Base-by-base conservation (phyloP, 148 eudicot species). In the Persicaria tinctoria region DNA sequence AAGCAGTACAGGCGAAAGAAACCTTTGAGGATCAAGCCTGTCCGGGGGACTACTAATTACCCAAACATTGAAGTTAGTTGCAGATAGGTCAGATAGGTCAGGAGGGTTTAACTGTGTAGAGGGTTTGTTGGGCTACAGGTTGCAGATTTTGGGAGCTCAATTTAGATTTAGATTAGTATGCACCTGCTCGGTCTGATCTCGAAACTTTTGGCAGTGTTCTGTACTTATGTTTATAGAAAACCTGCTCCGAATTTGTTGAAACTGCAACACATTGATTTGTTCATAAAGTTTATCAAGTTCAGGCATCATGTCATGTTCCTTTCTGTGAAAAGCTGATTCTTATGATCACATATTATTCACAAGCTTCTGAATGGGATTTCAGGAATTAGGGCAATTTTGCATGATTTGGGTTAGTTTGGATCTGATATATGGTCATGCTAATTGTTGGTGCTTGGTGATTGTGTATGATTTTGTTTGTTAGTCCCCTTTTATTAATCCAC, bases 1-100 rank as follows among this genome's bases (percentile, higher is more conserved):
- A 86, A 77, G 77, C 86, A 68, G 79, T 91, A 91, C 77, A 83
- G 75, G 68, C 81, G 97, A 75, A 86, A 85, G 82, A 86, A 75
- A 66, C 72, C 80, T 63, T 63, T 57, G 48, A 78, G 83, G 79
- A 78, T 57, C 51, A 81, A 80, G 70, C 79, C 78, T 11, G 69
- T 63, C 38, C 46, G n/a, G 4, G 46, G 38, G 20, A 17, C 63
- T 57, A 57, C 63, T 57, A 57, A 57, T 8, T 57, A 57, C 83
- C 56, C 83, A 8, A 80, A 83, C 41, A 69, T 80, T 47, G 47
- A 78, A 78, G 86, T 83, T 50, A 78, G 86, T 38, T 83, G 86
- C 80, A 73, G 81, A 76, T 80, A 78, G 73, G 13, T 10, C 80
- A 73, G 81, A 76, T 80, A 78, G 73, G 13, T 10, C 6, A 66